Evolutionary conservation across 192 early-diverging fungal genomes (phyloP).

Genomic region (Umbelopsis sp.): DNA sequence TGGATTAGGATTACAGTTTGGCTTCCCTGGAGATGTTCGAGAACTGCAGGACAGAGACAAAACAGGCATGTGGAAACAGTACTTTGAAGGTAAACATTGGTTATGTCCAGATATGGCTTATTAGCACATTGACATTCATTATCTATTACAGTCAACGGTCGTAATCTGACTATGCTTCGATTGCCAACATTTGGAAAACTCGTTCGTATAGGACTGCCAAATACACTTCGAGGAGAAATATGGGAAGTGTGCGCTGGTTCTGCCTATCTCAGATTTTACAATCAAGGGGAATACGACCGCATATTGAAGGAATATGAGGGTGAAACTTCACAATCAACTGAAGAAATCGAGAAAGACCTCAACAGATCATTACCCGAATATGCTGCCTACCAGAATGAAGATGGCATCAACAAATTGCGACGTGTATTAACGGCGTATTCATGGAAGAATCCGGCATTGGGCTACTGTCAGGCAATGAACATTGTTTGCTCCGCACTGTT

Average conservation of each 20-base stretch:
- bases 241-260: slow-evolving; percentile 89
- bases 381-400: slow-evolving; percentile 73
- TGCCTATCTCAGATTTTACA: slow-evolving; percentile 77
- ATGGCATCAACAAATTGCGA: slow-evolving; percentile 83
- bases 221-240: slow-evolving; percentile 82
- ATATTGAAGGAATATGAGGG: slow-evolving; percentile 64
- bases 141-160: slow-evolving; percentile 57
- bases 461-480: slow-evolving; percentile 97
- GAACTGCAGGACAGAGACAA: slow-evolving; percentile 36
- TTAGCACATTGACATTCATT: not conserved
- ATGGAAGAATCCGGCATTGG: slow-evolving; percentile 73
- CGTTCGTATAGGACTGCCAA: slow-evolving; percentile 80
- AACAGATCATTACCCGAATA: slow-evolving; percentile 86
- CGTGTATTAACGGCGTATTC: slow-evolving; percentile 76
- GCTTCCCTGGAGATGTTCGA: slow-evolving; percentile 71
- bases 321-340: slow-evolving; percentile 67
- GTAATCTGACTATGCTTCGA: slow-evolving; percentile 82
- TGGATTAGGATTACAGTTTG: slow-evolving; percentile 75
- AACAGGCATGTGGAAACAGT: slow-evolving; percentile 40
- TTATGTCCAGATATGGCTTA: not conserved
- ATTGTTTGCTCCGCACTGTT: slow-evolving; percentile 85
- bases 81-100: slow-evolving; percentile 42
- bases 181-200: slow-evolving; percentile 80
- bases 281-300: slow-evolving; percentile 75
- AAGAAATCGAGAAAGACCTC: slow-evolving; percentile 93